Percentiles rank a stretch among this genome's conserved stretches.
Evolutionary conservation across 345 rosid species (phyloP).

Genomic region (Jatropha curcas): DNA sequence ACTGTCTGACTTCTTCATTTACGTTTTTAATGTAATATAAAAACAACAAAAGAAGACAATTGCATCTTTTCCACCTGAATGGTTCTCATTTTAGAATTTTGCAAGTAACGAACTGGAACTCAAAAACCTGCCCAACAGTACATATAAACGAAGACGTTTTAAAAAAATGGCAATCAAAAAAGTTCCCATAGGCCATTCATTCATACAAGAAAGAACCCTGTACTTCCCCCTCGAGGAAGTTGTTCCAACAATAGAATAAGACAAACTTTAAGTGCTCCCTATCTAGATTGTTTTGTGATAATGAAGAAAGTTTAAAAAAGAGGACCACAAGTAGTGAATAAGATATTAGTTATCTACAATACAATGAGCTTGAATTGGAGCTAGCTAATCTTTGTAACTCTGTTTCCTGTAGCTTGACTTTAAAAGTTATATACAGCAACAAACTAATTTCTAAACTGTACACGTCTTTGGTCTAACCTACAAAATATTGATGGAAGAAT

Average conservation of each 20-base stretch:
- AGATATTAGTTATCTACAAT: background rate
- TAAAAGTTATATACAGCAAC: constrained; percentile 6
- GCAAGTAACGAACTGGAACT: background rate
- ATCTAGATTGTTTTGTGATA: background rate
- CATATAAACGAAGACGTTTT: no score
- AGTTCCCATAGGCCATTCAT: no score
- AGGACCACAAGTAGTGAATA: background rate
- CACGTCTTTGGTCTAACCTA: constrained; percentile 5
- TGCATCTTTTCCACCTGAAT: no score
- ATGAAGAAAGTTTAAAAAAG: background rate
- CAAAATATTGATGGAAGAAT: background rate
- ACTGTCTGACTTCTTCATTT: no score
- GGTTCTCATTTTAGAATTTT: background rate
- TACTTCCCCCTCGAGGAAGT: background rate
- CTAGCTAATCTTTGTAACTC: no score
- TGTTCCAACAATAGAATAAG: background rate
- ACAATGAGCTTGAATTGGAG: background rate
- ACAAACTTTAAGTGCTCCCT: background rate
- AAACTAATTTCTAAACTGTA: constrained; percentile 6
- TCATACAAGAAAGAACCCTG: background rate
- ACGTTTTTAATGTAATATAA: no score
- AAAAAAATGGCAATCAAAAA: no score
- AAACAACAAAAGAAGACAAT: no score
- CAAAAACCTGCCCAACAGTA: no score
- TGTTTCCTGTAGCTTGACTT: no score